These are phyloP conservation scores for Pseudogymnoascus destructans DNA, from an alignment of 2,329 filamentous ascomycete species.

Conservation along the genomic window DNA sequence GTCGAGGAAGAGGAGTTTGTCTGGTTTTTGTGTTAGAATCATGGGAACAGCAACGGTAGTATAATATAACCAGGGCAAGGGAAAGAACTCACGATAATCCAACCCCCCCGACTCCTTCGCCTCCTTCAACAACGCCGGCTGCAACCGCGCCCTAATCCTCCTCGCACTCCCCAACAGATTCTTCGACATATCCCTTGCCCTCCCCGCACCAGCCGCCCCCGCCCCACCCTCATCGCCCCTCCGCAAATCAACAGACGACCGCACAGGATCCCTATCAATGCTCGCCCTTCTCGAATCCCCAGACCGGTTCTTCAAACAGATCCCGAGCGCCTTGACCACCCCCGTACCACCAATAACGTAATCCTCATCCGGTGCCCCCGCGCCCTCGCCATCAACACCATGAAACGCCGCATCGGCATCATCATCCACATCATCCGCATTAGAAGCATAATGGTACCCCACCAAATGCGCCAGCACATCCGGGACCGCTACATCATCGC, in stretches of 20 bases:
- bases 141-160: conserved; percentile 72
- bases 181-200: conserved; percentile 87
- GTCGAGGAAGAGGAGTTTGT: conserved; percentile 74
- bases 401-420: conserved; percentile 32
- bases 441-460: conserved; percentile 37
- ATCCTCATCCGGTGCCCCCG: conserved; percentile 71
- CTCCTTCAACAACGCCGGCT: conserved; percentile 70
- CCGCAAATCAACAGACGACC: conserved; percentile 37
- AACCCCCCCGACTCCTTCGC: conserved; percentile 56
- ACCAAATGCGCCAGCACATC: conserved; percentile 81
- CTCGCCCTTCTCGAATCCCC: conserved; percentile 41
- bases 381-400: conserved; percentile 43
- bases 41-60: not conserved
- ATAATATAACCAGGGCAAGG: not conserved
- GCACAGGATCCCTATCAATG: conserved; percentile 19
- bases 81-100: conserved; percentile 54
- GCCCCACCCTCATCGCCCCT: conserved; percentile 34
- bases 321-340: conserved; percentile 84
- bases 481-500: conserved; percentile 51
- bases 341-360: conserved; percentile 94
- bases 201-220: conserved; percentile 30
- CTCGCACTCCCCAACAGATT: conserved; percentile 75
- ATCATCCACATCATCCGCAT: conserved; percentile 30
- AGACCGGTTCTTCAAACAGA: conserved; percentile 72
- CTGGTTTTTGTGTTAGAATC: conserved; percentile 32